Evolutionary conservation across 192 early-diverging fungal genomes (phyloP).

Genomic region (Gryganskiella cystojenkinii): DNA sequence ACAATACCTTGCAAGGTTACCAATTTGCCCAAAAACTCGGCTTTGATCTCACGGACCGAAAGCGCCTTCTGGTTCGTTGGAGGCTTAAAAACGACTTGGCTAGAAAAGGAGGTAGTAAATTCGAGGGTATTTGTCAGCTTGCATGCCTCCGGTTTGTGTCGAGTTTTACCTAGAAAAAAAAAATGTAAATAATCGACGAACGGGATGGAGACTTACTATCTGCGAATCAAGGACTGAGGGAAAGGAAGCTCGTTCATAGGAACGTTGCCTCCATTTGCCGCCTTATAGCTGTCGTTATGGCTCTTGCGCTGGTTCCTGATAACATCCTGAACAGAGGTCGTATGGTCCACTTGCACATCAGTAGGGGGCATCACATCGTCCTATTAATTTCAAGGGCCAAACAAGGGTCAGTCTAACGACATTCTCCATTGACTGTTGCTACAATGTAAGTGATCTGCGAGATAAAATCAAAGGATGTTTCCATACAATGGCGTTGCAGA

Average conservation of each 20-base stretch:
- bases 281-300: constrained; percentile 63
- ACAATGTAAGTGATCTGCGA: background rate
- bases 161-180: too few relatives aligned
- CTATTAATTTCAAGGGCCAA: background rate
- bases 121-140: too few relatives aligned
- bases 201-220: constrained; percentile 79
- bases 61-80: constrained; percentile 66
- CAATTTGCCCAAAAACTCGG: constrained; percentile 81
- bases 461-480: background rate
- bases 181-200: too few relatives aligned
- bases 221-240: constrained; percentile 85
- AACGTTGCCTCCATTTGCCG: constrained; percentile 37
- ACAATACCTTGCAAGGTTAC: constrained; percentile 93
- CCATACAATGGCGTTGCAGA: constrained; percentile 78
- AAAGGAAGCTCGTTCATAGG: constrained; percentile 61
- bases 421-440: background rate
- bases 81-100: constrained; percentile 86
- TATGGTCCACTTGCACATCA: constrained; percentile 63
- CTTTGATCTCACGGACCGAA: constrained; percentile 91
- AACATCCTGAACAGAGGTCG: constrained; percentile 89
- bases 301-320: constrained; percentile 86
- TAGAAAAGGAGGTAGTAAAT: too few relatives aligned
- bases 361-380: constrained; percentile 62
- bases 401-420: background rate
- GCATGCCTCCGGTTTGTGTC: too few relatives aligned